Base-by-base conservation (phyloP, 768 basidiomycete genomes). In the Lyophyllum semitale region DNA sequence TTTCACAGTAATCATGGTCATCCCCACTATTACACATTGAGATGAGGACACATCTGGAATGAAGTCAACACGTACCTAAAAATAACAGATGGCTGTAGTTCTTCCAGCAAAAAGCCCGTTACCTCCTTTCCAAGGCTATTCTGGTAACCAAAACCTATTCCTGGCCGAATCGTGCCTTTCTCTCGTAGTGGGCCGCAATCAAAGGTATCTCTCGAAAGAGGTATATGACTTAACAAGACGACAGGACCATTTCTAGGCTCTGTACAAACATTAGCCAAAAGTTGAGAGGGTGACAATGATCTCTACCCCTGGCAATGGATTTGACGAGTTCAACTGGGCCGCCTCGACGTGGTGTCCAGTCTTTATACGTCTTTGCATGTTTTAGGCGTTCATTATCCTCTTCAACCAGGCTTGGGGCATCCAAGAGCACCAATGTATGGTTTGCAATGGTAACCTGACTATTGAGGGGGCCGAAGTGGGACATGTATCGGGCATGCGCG, bases 1-100 rank as follows among this genome's bases (percentile, higher is more conserved):
- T 84, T 73, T 91, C 91, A 70, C 96, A 98, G 60, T 95, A 93
- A 64, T 98, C 96, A 67, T 97, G 95, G 65, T 98, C 95, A 69
- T 98, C 94, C 5, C 93, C 96, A 61, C 91, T 93, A 56, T 38
- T 60, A 61, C 25, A 17, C 29, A 48, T 27, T 23, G 43, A 20
- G 25, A 50, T 23, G 2, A 26, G 22, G 27, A 15, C 11, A 4
- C 23, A 29, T 5, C 12, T 2, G 53, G 11, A 12, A n/a, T 15
- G 20, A 45, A 54, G 23, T 44, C 29, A 26, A 52, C 15, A 60
- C 75, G 54, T 61, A 89, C 89, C 90, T 94, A 70, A 93, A 88
- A 30, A 95, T 76, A 12, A 90, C 69, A 1, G 77, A 74, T 6
- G 95, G 95, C 35, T 76, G 73, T 26, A 93, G 67, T 18, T 65